Evolutionary conservation across 1,139 yeast genomes (phyloP), one percentile per base, ranked within the genome.

Genomic region (Insectozyma bohioensis): DNA sequence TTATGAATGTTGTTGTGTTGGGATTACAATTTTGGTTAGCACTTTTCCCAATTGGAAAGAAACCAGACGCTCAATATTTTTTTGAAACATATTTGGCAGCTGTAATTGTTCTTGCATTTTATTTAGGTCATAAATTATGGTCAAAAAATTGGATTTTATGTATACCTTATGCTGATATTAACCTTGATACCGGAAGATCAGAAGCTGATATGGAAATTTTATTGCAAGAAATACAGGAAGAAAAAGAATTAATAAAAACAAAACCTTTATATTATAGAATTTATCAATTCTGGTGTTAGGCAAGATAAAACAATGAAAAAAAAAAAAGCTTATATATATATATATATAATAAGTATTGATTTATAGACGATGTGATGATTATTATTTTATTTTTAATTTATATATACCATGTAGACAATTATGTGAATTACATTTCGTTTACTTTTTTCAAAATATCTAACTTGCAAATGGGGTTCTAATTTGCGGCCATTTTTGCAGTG

Each of bases 21-120:
- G 52, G 58, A 8, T 56, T 67, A 35, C 72, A 67, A 46, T 67
- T 67, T 44, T 67, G 74, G 74, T 52, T 58, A 14, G 56, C 72
- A 3, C 52, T 67, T 33, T 67, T 44, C 46, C 73, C 73, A 8
- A 42, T 65, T 24, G 61, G 62, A 6, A 20, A 38, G 11, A 36
- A 43, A 22, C 72, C 73, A 16, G 33, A 51, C 25, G 63, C 64
- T 0, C 31, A 22, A 10, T 47, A 35, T 4, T 64, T 63, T 41
- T 64, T 64, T 47, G 43, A 63, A 38, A 58, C 60, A 31, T 63
- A 63, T 46, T 49, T 62, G 41, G 68, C 63, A 11, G 61, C 60
- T 10, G 56, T 62, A 19, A 54, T 63, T 26, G 59, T 61, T 26
- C 30, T 61, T 18, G 61, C 41, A 4, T 60, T 58, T 36, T 63